Conservation (phyloP, 2,329 filamentous ascomycete genomes). For the Emericellopsis cladophorae region DNA sequence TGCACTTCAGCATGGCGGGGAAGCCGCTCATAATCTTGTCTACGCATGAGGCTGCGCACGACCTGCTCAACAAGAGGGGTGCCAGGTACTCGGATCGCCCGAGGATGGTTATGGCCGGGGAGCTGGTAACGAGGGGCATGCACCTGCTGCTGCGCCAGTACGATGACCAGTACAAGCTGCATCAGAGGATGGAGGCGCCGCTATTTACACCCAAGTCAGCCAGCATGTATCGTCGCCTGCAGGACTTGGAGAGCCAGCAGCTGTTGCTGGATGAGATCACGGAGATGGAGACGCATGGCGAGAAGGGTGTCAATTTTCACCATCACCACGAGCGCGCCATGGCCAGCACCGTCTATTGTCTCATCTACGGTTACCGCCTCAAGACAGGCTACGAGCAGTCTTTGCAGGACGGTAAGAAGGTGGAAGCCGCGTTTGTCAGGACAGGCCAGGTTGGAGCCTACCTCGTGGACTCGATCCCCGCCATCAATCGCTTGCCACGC, state of each 20-base stretch:
- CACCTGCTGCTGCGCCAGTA: slow-evolving; percentile 28
- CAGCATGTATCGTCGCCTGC: slow-evolving; percentile 23
- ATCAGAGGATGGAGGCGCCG: slow-evolving; percentile 23
- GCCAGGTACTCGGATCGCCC: slow-evolving; percentile 9
- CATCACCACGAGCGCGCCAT: slow-evolving; percentile 20
- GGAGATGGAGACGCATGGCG: slow-evolving; percentile 11
- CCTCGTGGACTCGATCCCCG: slow-evolving; percentile 27
- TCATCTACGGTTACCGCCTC: slow-evolving; percentile 23
- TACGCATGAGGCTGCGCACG: slow-evolving; percentile 7
- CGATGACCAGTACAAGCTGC: slow-evolving; percentile 20
- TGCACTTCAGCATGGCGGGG: slow-evolving; percentile 9
- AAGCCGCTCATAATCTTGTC: slow-evolving; percentile 10
- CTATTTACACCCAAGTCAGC: slow-evolving; percentile 15
- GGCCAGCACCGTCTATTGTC: slow-evolving; percentile 21
- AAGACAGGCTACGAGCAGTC: slow-evolving; percentile 10
- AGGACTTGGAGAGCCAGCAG: slow-evolving; percentile 32
- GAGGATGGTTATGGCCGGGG: slow-evolving; percentile 32
- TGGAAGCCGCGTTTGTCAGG: slow-evolving; percentile 12
- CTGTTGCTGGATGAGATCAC: slow-evolving; percentile 26
- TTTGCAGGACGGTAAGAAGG: slow-evolving; percentile 9
- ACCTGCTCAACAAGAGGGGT: slow-evolving; percentile 8
- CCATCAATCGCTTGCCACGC: slow-evolving; percentile 24
- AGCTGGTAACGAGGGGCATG: slow-evolving; percentile 20
- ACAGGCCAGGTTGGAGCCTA: slow-evolving; percentile 16
- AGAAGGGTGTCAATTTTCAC: slow-evolving; percentile 12